Evolutionary conservation across 1,139 yeast species (phyloP).

Genomic region (Geotrichum europaeum): DNA sequence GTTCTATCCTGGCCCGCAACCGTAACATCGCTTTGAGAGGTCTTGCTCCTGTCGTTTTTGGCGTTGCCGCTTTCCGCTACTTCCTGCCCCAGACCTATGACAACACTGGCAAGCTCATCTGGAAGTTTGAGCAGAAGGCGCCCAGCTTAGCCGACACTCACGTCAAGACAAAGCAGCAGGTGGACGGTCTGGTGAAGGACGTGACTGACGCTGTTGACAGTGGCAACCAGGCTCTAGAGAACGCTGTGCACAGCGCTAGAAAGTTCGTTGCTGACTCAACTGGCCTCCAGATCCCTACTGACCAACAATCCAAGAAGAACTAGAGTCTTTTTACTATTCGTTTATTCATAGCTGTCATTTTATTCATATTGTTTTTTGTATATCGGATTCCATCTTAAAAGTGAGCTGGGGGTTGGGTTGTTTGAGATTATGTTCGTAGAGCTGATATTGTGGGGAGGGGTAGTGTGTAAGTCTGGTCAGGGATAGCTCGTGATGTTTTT

Average conservation of each 20-base stretch:
- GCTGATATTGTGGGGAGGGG: too few species aligned
- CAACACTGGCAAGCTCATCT: constrained; percentile 56
- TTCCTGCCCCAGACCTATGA: constrained; percentile 72
- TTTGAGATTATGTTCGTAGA: too few species aligned
- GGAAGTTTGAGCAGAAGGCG: constrained; percentile 60
- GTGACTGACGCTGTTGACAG: constrained; percentile 40
- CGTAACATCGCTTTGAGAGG: constrained; percentile 54
- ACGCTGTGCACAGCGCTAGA: constrained; percentile 43
- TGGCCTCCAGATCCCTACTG: constrained; percentile 37
- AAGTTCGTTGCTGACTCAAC: constrained; percentile 52
- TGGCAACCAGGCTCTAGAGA: constrained; percentile 35
- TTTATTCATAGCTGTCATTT: not conserved
- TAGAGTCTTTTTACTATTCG: not conserved
- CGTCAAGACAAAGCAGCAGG: constrained; percentile 41
- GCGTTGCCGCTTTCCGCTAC: constrained; percentile 62
- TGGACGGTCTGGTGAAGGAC: constrained; percentile 44
- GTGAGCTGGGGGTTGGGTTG: not conserved
- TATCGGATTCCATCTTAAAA: not conserved
- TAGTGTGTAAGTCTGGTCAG: too few species aligned
- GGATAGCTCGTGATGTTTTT: too few species aligned
- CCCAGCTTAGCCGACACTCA: constrained; percentile 70
- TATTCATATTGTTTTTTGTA: not conserved
- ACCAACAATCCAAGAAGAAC: constrained; percentile 13
- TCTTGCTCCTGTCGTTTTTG: constrained; percentile 59
- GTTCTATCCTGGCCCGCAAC: constrained; percentile 73